A percentile compares a stretch with the other conserved stretches of the same genome.
Evolutionary conservation across 805 yeast species (phyloP).

Genomic region (Pichia rugopelliculosa): DNA sequence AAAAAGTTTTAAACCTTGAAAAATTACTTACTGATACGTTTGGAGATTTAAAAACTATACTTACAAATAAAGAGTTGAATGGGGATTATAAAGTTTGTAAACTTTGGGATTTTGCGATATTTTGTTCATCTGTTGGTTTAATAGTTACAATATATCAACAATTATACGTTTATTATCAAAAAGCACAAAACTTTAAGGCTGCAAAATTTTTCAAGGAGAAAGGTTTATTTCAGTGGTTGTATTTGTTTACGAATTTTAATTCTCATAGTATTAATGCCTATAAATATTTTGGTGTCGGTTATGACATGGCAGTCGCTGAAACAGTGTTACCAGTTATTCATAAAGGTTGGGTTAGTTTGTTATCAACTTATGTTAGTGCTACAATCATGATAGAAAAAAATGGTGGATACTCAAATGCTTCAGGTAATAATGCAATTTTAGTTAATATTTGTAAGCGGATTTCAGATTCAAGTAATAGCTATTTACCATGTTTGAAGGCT

Average conservation of each 20-base stretch:
- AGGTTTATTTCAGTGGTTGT: slow-evolving; percentile 25
- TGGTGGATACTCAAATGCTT: neutral
- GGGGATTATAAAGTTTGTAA: slow-evolving; percentile 19
- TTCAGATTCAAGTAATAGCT: slow-evolving; percentile 33
- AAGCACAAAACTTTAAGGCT: slow-evolving; percentile 26
- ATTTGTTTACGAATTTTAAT: slow-evolving; percentile 32
- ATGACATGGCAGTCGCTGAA: slow-evolving; percentile 34
- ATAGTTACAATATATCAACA: slow-evolving; percentile 35
- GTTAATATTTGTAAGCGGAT: slow-evolving; percentile 5
- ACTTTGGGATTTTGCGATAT: slow-evolving; percentile 18
- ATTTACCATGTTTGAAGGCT: slow-evolving; percentile 33
- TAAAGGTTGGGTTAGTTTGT: slow-evolving; percentile 21
- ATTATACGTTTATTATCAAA: slow-evolving; percentile 35
- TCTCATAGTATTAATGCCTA: neutral
- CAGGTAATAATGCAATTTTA: neutral
- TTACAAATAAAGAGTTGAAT: slow-evolving; percentile 18
- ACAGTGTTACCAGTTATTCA: slow-evolving; percentile 32
- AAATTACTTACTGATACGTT: slow-evolving; percentile 23
- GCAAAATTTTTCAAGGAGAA: slow-evolving; percentile 34
- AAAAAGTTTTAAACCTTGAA: slow-evolving; percentile 33
- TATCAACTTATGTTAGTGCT: slow-evolving; percentile 16
- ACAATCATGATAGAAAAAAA: neutral
- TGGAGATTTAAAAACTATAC: slow-evolving; percentile 24
- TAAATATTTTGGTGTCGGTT: slow-evolving; percentile 28
- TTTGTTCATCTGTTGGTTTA: slow-evolving; percentile 26